Evolutionary conservation across 257 asterid genomes (phyloP), one percentile per base, ranked within the genome.

Genomic region (Salvia splendens): DNA sequence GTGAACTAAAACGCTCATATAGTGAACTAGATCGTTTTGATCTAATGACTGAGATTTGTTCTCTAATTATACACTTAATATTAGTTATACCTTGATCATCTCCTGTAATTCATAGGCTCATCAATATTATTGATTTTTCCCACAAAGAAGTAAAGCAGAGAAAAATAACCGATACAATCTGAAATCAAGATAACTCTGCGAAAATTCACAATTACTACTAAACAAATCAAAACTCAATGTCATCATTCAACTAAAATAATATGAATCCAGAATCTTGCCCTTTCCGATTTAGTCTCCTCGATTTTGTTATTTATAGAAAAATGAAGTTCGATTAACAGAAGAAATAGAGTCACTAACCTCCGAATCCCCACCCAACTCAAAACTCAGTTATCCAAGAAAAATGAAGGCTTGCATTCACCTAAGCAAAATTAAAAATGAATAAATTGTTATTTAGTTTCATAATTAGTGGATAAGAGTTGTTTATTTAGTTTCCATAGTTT

Each of bases 351-450:
- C 64, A 72, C 80, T 56, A 41, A 90, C 97, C 96, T 73, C 97
- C 97, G 59, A 91, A 91, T 54, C 97, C 96, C 87, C 54, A 51
- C 28, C 12, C 38, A 60, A 43, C 33, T 69, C 41, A 62, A n/a
- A 70, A 73, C 52, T 62, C 65, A 73, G 68, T 52, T 45, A 8
- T 35, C 36, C 17, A 48, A 17, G 42, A 60, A 69, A 10, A 8
- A 40, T 8, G 3, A 16, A 47, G 5, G 2, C 2, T 0, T 12
- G n/a, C 47, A 2, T 2, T 5, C 24, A 32, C 2, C 56, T 0
- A 46, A 58, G 41, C 9, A 33, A 8, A 42, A n/a, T n/a, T n/a
- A 67, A 12, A 20, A 20, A 20, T 20, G 24, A 20, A 20, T n/a
- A n/a, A n/a, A n/a, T n/a, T n/a, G n/a, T n/a, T n/a, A n/a, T n/a